Base-by-base conservation (phyloP, 169 alveolate genomes). In the Babesia ovata region DNA sequence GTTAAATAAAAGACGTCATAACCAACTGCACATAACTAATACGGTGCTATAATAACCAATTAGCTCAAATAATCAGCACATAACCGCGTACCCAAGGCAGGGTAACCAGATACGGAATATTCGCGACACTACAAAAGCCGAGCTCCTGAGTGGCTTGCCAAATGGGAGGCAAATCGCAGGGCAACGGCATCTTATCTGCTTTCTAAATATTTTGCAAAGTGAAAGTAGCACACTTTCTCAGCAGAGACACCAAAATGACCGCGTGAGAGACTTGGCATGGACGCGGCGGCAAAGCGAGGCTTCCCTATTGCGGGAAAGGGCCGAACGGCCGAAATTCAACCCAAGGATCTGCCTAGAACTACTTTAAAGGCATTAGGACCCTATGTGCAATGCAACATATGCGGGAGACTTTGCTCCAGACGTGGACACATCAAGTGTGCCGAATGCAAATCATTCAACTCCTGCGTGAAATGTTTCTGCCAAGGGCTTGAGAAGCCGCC, bases 391-490 rank as follows among this genome's bases (percentile, higher is more conserved):
- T 89, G 94, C 73, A 88, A 86, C 73, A 86, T 89, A 8, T 89
- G 94, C 78, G 83, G 88, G 28, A 79, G 86, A 70, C 91, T 86
- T 62, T 86, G 90, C 59, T 82, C 92, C 16, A 75, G 91, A 61
- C 84, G 87, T 4, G 91, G 90, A 26, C 91, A 88, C 59, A 94
- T 94, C 60, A 75, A 91, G 29, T 94, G 97, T 82, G 97, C 97
- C 11, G 97, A 94, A 62, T 94, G 97, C 89, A 73, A 78, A 22
- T 96, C 93, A 48, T 94, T 93, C 63, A 93, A 94, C 79, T 46
- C 91, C 21, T 94, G 97, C 66, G 87, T 94, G 46, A 85, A 91
- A 46, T 94, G 97, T 50, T 94, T 94, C 65, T 88, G 94, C 60
- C 82, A 86, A 48, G 97, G 97, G 39, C 93, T 89, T 36, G 95